Base-by-base conservation (phyloP, 1,139 yeast species). In the Blastobotrys malaysiensis region DNA sequence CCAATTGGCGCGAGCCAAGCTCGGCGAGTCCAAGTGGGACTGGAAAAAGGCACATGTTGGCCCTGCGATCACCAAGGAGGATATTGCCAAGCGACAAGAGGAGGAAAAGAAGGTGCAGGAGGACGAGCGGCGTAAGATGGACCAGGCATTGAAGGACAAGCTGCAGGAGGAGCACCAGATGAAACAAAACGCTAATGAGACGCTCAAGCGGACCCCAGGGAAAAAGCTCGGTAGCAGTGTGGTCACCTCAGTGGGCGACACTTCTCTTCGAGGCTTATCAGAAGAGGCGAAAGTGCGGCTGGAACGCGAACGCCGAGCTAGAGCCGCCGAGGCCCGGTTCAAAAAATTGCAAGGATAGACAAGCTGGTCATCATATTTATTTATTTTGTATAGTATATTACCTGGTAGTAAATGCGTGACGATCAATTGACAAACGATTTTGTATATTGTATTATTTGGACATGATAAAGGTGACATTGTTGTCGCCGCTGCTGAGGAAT, bases 301-400 rank as follows among this genome's bases (percentile, higher is more conserved):
- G 31, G 90, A 91, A 86, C 80, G 99, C 58, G 99, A 93, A 64
- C 91, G 93, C 66, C 75, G 99, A 53, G 98, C 98, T 0, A 77
- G 98, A 57, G 99, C 99, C 0, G 97, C 97, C 0, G 98, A 93
- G 68, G 97, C 95, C 0, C 77, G 99, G 62, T 67, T 91, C 65
- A 73, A 71, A 48, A 51, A 66, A 57, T 39, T 49, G 20, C 45
- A 52, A 21, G 39, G 20, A 47, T 18, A 27, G 22, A 16, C 9
- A n/a, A n/a, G n/a, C n/a, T n/a, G n/a, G 5, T 45, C 5, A 22
- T 22, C 5, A 21, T 21, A 45, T 14, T 48, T 48, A 13, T 18
- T 39, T 48, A 7, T 22, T 18, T 24, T n/a, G 24, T 27, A 14
- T 19, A 16, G 14, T 19, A 44, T 44, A 44, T 14, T 21, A 22